These are phyloP conservation scores for Cyberlindnera saturnus DNA, from an alignment of 805 yeast species.

Conservation along the genomic window DNA sequence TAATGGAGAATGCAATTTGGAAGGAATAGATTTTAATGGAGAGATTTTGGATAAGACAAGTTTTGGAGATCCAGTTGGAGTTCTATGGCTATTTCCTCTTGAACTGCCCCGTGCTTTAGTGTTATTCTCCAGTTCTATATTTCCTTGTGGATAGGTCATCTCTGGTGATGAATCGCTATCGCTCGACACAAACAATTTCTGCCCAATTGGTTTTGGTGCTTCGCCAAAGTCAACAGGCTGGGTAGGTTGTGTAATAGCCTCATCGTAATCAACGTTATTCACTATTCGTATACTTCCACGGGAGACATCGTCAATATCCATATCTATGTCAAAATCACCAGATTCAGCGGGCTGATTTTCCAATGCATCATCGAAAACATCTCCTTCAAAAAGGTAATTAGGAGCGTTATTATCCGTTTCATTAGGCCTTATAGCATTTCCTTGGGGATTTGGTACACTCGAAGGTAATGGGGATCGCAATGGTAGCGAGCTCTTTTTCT, in stretches of 20 bases:
- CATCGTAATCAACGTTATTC: constrained; percentile 4
- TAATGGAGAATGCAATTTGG: constrained; percentile 8
- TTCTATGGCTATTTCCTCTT: constrained; percentile 2
- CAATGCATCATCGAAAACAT: constrained; percentile 18
- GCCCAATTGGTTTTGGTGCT: constrained; percentile 4
- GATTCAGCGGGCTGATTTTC: constrained; percentile 12
- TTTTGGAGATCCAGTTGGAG: background rate
- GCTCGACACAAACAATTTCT: constrained; percentile 15
- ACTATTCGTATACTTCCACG: constrained; percentile 13
- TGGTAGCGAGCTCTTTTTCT: background rate
- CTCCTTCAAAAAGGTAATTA: constrained; percentile 15
- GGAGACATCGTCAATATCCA: constrained; percentile 27
- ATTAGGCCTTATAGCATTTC: background rate
- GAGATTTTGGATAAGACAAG: constrained; percentile 6
- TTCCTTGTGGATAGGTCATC: constrained; percentile 11
- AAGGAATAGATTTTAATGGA: constrained; percentile 5
- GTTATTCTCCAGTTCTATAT: constrained; percentile 16
- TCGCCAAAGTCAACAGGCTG: background rate
- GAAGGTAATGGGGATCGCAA: background rate
- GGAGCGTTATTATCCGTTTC: background rate
- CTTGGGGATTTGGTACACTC: background rate
- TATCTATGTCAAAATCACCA: constrained; percentile 14
- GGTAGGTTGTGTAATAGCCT: background rate
- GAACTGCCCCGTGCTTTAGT: constrained; percentile 11
- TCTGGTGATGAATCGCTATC: constrained; percentile 2